phyloP scores from a whole-genome alignment of 164 flowering plant genomes.

The Aristolochia contorta region DNA sequence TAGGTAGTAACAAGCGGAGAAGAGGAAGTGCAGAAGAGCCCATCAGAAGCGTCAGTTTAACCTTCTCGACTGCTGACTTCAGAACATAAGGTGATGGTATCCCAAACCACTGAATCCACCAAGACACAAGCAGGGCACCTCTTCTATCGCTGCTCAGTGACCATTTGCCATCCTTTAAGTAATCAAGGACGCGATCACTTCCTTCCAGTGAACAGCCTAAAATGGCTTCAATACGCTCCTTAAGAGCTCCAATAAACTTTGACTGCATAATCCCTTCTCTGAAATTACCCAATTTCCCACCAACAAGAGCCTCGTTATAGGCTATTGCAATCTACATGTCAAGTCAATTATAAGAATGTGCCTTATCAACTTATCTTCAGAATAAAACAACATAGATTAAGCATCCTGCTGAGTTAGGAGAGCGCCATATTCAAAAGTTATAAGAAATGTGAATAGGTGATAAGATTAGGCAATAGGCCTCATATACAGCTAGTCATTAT shows the following conservation, averaged over 20 bases:
- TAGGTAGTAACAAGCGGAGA: conserved; percentile 58
- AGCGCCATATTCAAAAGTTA: neutral
- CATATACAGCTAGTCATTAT: neutral
- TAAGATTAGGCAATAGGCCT: neutral
- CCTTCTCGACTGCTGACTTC: conserved; percentile 33
- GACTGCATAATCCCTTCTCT: conserved; percentile 65
- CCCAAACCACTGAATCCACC: conserved; percentile 79
- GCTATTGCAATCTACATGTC: conserved; percentile 66
- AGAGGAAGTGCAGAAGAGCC: conserved; percentile 48
- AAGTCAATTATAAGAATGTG: neutral
- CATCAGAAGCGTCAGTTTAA: conserved; percentile 23
- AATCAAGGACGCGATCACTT: conserved; percentile 27
- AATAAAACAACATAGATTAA: neutral
- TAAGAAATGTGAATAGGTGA: neutral
- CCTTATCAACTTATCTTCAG: neutral
- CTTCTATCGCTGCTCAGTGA: conserved; percentile 23
- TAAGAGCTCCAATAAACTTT: conserved; percentile 56
- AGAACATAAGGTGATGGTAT: conserved; percentile 49
- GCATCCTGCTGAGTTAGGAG: neutral
- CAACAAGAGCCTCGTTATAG: conserved; percentile 58
- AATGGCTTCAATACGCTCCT: conserved; percentile 66
- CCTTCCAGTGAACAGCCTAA: conserved; percentile 24
- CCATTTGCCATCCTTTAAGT: conserved; percentile 54
- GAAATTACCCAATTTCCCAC: conserved; percentile 47
- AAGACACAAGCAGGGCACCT: conserved; percentile 39